Base-by-base conservation (phyloP, 1,284 basidiomycete genomes). In the Pseudozyma flocculosa region DNA sequence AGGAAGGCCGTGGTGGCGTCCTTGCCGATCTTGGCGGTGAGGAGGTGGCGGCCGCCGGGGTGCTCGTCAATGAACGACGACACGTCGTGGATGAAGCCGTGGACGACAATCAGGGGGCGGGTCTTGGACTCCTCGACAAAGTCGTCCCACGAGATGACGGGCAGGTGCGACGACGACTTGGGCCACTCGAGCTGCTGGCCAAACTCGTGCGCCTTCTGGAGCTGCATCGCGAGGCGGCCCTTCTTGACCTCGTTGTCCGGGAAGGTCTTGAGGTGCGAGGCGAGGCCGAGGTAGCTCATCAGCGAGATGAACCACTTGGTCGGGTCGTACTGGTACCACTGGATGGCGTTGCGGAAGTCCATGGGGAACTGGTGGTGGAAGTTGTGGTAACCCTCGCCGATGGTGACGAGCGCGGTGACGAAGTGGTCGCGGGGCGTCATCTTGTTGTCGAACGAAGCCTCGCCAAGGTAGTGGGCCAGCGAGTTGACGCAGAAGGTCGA, bases 281-380 rank as follows among this genome's bases (percentile, higher is more conserved):
- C 75, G 23, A 76, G 67, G 18, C 75, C 75, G 32, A 77, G 51
- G 43, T 60, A 55, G 24, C 46, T 45, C 66, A 73, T 71, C 14
- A 55, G 19, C 24, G 56, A 48, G 38, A 77, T 77, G 53, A 77
- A 76, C 75, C 75, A 77, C 64, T 77, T 77, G 48, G 75, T 77
- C 14, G 75, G 75, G 56, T 77, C 75, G 48, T 73, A 77, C 56
- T 77, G 75, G 59, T 73, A 72, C 75, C 75, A 77, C 44, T 69
- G 57, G 29, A 73, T 56, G 17, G 73, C 75, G 50, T 77, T 77
- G 18, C 75, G 68, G 65, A 71, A 75, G 62, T 76, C 74, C 73
- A 76, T 75, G 30, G 74, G 74, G 70, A 76, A 76, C 50, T 76
- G 73, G 59, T 76, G 74, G 66, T 76, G 74, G 70, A 75, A 76